A percentile compares a stretch with the other conserved stretches of the same genome.
Evolutionary conservation across 2,329 filamentous ascomycete genomes (phyloP).

Genomic region (Ascochyta fabae): DNA sequence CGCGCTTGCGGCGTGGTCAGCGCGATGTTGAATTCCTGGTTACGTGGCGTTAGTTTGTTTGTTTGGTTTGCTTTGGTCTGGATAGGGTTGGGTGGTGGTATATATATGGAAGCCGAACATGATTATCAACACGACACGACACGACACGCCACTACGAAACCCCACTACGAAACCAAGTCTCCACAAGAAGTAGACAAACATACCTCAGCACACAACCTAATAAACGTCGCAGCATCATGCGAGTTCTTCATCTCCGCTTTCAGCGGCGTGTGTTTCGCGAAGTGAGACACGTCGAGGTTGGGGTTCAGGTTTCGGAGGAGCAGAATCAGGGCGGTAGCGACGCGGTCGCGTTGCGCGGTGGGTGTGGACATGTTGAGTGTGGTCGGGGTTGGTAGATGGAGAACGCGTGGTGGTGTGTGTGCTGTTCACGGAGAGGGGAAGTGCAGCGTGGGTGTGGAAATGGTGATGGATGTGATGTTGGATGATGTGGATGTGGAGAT

Average conservation of each 20-base stretch:
- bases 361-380: neutral
- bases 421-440: no score
- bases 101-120: no score
- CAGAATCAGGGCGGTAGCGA: conserved; percentile 5
- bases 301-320: conserved; percentile 6
- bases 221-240: conserved; percentile 4
- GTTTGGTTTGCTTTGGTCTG: no score
- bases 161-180: no score
- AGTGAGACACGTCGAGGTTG: conserved; percentile 3
- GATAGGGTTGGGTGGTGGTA: no score
- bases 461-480: no score
- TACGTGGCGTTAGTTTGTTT: neutral
- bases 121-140: no score
- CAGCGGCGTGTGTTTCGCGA: conserved; percentile 7
- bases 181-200: no score
- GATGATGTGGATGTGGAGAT: no score
- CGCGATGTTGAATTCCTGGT: conserved; percentile 2
- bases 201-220: neutral
- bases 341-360: conserved; percentile 1
- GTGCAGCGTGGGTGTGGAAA: no score
- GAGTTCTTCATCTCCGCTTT: conserved; percentile 7
- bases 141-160: no score
- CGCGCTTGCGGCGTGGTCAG: neutral
- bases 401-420: no score
- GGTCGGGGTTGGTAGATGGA: neutral